Percentiles rank a stretch among this genome's conserved stretches.
Evolutionary conservation across 768 basidiomycete genomes (phyloP).

Genomic region (Tylopilus sp.): DNA sequence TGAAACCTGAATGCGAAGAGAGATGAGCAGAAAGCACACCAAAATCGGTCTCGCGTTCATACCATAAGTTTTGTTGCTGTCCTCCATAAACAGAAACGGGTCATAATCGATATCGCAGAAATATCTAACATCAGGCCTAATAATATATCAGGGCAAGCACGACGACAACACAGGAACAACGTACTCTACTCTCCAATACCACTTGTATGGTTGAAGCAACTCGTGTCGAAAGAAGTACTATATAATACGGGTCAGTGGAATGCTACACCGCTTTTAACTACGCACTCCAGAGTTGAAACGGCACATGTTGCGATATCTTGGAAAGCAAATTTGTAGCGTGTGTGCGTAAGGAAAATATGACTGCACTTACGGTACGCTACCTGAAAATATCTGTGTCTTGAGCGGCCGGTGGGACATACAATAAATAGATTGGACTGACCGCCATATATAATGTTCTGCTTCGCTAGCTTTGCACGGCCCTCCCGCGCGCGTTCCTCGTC

Average conservation of each 20-base stretch:
- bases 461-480: conserved; percentile 49
- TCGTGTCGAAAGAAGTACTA: conserved; percentile 58
- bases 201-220: conserved; percentile 49
- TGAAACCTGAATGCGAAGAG: conserved; percentile 43
- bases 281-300: conserved; percentile 67
- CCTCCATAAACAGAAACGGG: conserved; percentile 57
- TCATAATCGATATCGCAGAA: conserved; percentile 51
- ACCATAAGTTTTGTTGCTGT: conserved; percentile 51
- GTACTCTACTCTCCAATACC: conserved; percentile 63
- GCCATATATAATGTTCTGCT: conserved; percentile 47
- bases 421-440: conserved; percentile 31
- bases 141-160: neutral
- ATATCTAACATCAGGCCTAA: conserved; percentile 48
- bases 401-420: neutral
- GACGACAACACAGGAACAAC: conserved; percentile 10
- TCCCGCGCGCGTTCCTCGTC: conserved; percentile 60
- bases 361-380: conserved; percentile 41
- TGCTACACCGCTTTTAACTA: neutral
- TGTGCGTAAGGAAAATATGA: neutral
- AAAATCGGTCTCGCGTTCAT: neutral
- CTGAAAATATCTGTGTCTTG: conserved; percentile 21
- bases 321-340: neutral
- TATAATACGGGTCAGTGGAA: conserved; percentile 5
- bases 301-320: conserved; percentile 75
- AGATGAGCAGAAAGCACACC: neutral